Evolutionary conservation across 331 rosid species (phyloP).

Genomic region (Pyrus hybrid): DNA sequence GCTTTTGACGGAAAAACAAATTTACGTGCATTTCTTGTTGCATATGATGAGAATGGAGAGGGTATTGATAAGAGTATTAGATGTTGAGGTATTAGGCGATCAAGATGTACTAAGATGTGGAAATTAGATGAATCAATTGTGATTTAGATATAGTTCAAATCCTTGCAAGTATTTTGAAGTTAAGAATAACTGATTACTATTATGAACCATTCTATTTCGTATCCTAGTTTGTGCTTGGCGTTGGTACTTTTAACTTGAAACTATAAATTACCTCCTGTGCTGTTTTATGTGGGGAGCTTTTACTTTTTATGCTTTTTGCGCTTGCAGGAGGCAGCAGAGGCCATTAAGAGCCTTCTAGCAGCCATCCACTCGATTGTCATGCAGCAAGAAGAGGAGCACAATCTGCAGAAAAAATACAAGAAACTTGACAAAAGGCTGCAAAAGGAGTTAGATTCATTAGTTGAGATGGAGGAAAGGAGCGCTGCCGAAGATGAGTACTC

Average conservation of each 20-base stretch:
- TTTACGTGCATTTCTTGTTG: not conserved
- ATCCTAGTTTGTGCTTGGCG: not conserved
- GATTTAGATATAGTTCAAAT: not conserved
- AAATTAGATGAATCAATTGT: not conserved
- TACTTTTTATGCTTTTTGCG: conserved; percentile 1
- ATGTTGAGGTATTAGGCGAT: not conserved
- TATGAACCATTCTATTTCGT: not conserved
- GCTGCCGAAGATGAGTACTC: conserved; percentile 23
- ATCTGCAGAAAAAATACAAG: conserved; percentile 37
- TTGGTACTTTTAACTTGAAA: not conserved
- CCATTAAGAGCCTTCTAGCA: conserved; percentile 48
- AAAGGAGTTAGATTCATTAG: conserved; percentile 37
- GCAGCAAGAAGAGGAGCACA: conserved; percentile 62
- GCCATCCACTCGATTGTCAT: conserved; percentile 38
- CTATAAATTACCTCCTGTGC: not conserved
- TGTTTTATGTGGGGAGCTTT: not conserved
- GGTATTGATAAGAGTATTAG: not conserved
- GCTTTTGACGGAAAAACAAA: not conserved
- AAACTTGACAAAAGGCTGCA: conserved; percentile 54
- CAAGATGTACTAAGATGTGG: not conserved
- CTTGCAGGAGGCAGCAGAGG: conserved; percentile 66
- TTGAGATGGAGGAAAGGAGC: conserved; percentile 38
- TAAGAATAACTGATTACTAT: not conserved
- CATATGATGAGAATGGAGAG: not conserved
- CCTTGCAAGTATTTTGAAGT: not conserved